phyloP scores from a whole-genome alignment of 2,329 filamentous ascomycete species.

The Thielaviopsis euricoi region DNA sequence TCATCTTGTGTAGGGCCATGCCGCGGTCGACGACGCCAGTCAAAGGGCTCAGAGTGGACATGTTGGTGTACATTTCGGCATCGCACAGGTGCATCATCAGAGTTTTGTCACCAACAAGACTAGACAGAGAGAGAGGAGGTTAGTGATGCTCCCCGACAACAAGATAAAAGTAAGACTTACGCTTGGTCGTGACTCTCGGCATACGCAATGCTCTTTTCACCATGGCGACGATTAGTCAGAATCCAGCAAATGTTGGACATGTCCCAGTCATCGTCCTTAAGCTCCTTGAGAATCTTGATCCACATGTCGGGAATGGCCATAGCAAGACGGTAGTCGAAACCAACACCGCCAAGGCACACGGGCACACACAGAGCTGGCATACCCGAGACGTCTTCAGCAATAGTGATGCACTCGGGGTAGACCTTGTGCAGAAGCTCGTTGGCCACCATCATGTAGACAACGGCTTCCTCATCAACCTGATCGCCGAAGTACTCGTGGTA shows the following conservation, averaged over 20 bases:
- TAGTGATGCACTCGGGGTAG: conserved; percentile 75
- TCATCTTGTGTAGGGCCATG: conserved; percentile 92
- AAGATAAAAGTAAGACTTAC: conserved; percentile 34
- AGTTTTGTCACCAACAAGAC: conserved; percentile 89
- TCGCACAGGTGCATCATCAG: conserved; percentile 98
- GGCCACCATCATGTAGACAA: conserved; percentile 89
- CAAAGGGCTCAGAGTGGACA: conserved; percentile 72
- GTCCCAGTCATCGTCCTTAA: conserved; percentile 82
- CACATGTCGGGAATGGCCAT: conserved; percentile 99
- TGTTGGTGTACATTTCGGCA: conserved; percentile 93
- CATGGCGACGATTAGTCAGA: conserved; percentile 79
- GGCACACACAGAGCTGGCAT: conserved; percentile 94
- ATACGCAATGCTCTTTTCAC: conserved; percentile 97
- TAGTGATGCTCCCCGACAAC: not conserved
- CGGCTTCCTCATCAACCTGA: conserved; percentile 77
- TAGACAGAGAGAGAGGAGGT: conserved; percentile 20
- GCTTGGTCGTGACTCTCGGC: conserved; percentile 96
- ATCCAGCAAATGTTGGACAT: conserved; percentile 73
- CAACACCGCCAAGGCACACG: conserved; percentile 72
- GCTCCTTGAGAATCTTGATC: conserved; percentile 96
- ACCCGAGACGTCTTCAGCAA: conserved; percentile 93
- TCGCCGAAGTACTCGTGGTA: conserved; percentile 97
- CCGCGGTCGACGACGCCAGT: conserved; percentile 82
- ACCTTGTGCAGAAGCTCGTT: conserved; percentile 91
- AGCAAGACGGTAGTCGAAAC: conserved; percentile 91